These are phyloP conservation scores for Lentinula boryana DNA, from an alignment of 768 basidiomycete species.

Conservation along the genomic window DNA sequence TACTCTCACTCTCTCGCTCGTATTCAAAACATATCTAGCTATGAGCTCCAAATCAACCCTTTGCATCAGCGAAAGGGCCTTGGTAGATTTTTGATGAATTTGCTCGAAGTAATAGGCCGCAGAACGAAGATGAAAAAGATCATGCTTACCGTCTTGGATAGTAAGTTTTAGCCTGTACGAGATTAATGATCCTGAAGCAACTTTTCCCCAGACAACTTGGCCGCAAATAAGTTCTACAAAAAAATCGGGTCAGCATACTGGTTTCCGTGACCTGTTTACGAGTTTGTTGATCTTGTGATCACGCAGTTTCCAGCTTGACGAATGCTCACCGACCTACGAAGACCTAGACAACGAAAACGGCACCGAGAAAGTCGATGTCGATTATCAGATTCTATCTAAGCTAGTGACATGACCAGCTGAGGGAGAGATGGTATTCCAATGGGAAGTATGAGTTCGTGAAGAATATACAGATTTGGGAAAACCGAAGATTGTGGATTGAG, in stretches of 20 bases:
- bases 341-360: constrained; percentile 19
- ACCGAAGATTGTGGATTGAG: too few relatives aligned
- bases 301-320: constrained; percentile 49
- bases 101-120: constrained; percentile 43
- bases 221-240: constrained; percentile 47
- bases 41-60: constrained; percentile 65
- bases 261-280: background rate
- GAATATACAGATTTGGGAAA: too few relatives aligned
- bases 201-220: constrained; percentile 34
- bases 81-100: constrained; percentile 48
- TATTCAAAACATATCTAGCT: constrained; percentile 36
- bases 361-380: constrained; percentile 28
- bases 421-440: too few relatives aligned
- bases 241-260: constrained; percentile 39
- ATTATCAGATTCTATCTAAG: constrained; percentile 44
- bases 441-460: too few relatives aligned
- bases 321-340: constrained; percentile 40
- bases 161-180: constrained; percentile 28
- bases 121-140: constrained; percentile 60
- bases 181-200: background rate
- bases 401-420: background rate
- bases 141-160: constrained; percentile 71
- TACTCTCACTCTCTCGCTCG: background rate
- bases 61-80: constrained; percentile 45
- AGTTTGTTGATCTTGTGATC: background rate